Evolutionary conservation across 73 alveolate genomes (phyloP).

Genomic region (Paramecium primaurelia): DNA sequence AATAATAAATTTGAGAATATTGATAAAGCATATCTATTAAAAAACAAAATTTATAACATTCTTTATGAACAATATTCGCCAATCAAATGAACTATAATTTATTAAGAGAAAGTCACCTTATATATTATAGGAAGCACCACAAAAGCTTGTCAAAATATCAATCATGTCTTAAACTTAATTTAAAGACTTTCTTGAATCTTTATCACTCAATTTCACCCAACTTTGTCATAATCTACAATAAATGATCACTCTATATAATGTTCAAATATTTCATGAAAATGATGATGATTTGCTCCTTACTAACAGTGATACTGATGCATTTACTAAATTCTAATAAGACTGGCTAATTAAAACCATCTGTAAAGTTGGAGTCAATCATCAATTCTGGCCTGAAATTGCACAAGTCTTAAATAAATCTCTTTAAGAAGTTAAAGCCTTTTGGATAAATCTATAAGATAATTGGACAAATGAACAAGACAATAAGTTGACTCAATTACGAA

Average conservation of each 20-base stretch:
- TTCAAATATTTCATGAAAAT: background rate
- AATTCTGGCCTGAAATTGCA: background rate
- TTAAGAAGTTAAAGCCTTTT: background rate
- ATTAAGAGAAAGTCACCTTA: background rate
- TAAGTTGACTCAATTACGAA: background rate
- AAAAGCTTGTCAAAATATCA: background rate
- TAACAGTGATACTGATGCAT: background rate
- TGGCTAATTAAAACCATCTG: background rate
- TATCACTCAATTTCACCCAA: background rate
- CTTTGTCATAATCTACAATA: background rate
- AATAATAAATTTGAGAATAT: background rate
- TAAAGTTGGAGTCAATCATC: background rate
- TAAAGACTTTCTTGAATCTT: background rate
- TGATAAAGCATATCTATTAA: background rate
- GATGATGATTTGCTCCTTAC: background rate
- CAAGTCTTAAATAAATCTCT: background rate
- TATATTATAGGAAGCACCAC: background rate
- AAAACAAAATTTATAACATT: background rate
- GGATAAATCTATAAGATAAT: background rate
- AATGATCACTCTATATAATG: background rate
- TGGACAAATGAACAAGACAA: background rate
- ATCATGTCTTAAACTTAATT: background rate
- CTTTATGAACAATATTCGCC: background rate
- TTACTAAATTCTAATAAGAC: background rate
- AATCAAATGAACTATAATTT: background rate